These are phyloP conservation scores for Davidsoniella virescens DNA, from an alignment of 2,329 filamentous ascomycete species.

Conservation along the genomic window DNA sequence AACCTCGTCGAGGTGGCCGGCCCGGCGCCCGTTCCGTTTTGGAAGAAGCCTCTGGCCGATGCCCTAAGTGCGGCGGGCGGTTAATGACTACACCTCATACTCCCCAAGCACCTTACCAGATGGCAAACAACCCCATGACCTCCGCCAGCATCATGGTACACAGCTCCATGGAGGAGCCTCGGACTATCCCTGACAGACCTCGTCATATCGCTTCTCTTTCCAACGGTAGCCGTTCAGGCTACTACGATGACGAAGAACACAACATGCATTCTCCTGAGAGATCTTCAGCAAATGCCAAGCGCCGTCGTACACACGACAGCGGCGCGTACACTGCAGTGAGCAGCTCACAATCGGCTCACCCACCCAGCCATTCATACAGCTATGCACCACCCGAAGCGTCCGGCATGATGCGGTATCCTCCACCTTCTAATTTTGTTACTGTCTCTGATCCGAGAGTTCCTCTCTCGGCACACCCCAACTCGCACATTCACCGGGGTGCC, in stretches of 20 bases:
- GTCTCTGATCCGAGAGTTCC: background rate
- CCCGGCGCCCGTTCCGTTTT: slow-evolving; percentile 12
- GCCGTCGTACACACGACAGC: background rate
- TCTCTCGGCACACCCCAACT: background rate
- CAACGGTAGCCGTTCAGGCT: background rate
- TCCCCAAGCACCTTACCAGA: slow-evolving; percentile 28
- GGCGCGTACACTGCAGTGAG: background rate
- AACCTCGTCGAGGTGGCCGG: slow-evolving; percentile 53
- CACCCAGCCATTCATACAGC: background rate
- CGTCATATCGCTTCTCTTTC: slow-evolving; percentile 1
- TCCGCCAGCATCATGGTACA: slow-evolving; percentile 11
- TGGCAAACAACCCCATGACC: background rate
- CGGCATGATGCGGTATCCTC: slow-evolving; percentile 2
- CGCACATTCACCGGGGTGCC: background rate
- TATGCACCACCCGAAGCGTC: background rate
- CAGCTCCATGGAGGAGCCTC: slow-evolving; percentile 17
- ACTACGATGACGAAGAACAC: slow-evolving; percentile 1
- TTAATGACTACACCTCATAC: slow-evolving; percentile 47
- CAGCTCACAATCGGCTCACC: background rate
- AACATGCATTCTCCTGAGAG: slow-evolving; percentile 2
- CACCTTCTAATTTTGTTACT: slow-evolving; percentile 1
- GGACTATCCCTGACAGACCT: background rate
- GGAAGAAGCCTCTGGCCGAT: slow-evolving; percentile 39
- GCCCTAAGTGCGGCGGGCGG: slow-evolving; percentile 55
- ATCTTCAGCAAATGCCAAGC: background rate